Evolutionary conservation across 108 stramenopile species (phyloP).

Genomic region (Schizochytrium sp.): DNA sequence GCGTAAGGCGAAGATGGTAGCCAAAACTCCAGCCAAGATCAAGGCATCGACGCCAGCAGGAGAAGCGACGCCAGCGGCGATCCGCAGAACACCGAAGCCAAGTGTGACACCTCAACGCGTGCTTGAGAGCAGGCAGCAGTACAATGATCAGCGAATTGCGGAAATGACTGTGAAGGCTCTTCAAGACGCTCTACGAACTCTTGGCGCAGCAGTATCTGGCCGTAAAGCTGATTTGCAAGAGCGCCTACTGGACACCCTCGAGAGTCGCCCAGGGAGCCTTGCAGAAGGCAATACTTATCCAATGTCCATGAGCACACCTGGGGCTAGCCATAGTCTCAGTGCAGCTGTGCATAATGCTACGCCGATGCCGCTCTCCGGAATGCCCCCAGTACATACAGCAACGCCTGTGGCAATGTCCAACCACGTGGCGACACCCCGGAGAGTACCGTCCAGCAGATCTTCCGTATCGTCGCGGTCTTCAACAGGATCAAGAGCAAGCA

Average conservation of each 20-base stretch:
- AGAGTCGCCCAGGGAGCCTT: neutral
- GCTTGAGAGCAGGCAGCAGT: slow-evolving; percentile 4
- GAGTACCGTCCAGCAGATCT: no score
- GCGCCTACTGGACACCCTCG: slow-evolving; percentile 41
- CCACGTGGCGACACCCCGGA: no score
- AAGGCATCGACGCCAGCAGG: neutral
- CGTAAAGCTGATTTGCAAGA: slow-evolving; percentile 24
- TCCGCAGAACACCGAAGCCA: neutral
- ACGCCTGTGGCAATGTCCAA: no score
- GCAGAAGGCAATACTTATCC: neutral
- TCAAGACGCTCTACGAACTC: slow-evolving; percentile 20
- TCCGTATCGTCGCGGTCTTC: no score
- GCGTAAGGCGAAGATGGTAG: no score
- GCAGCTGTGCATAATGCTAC: no score
- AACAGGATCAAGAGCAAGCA: no score
- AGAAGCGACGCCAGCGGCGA: neutral
- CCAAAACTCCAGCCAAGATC: no score
- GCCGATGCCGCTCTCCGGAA: no score
- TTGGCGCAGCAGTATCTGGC: neutral
- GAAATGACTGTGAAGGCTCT: slow-evolving; percentile 23
- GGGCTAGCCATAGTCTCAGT: neutral
- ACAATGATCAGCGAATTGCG: neutral
- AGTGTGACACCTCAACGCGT: slow-evolving; percentile 8
- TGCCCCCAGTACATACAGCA: no score
- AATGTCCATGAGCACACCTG: neutral